Base-by-base conservation (phyloP, 192 early-diverging fungal genomes). In the Phlyctochytrium planicorne region DNA sequence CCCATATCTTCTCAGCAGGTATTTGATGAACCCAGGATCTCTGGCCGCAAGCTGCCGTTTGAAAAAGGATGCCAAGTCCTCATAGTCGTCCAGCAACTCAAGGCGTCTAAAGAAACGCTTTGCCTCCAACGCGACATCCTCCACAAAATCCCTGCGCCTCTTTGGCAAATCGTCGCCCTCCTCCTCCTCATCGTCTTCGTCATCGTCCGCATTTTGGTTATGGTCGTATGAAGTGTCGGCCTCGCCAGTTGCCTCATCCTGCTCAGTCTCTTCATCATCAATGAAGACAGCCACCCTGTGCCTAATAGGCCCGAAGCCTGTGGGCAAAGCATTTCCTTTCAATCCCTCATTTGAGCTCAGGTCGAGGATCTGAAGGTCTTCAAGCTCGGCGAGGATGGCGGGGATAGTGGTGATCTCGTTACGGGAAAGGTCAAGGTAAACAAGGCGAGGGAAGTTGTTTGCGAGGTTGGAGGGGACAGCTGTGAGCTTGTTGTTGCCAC, bases 341-440 rank as follows among this genome's bases (percentile, higher is more conserved):
- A 81, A 59, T 23, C 57, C 74, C 52, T 61, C 24, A 65, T 81
- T 81, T 32, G 62, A 59, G 25, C 69, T 70, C n/a, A 81, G 52
- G 60, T 81, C 80, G 33, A 81, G 71, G 34, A 81, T 35, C n/a
- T 75, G 71, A 17, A 81, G 72, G 37, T 76, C 72, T 10, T 30
- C 34, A 20, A 81, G 47, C 3, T 78, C 76, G 25, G 72, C 53
- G n/a, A 81, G 47, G 27, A 23, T 60, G 1, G 40, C 30, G 0
- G 76, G 76, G 3, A 81, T 63, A 30, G 34, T 55, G 32, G 70
- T 25, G 63, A 81, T 67, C 25, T 65, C 17, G 69, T 81, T 81
- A 29, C 47, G 36, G 37, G 65, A 72, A 27, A 78, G 53, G 66
- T 81, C 80, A 14, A 81, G 72, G 75, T 71, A 78, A 25, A 68